Evolutionary conservation across 345 rosid genomes (phyloP), one percentile per base, ranked within the genome.

Genomic region (Populus simonii): DNA sequence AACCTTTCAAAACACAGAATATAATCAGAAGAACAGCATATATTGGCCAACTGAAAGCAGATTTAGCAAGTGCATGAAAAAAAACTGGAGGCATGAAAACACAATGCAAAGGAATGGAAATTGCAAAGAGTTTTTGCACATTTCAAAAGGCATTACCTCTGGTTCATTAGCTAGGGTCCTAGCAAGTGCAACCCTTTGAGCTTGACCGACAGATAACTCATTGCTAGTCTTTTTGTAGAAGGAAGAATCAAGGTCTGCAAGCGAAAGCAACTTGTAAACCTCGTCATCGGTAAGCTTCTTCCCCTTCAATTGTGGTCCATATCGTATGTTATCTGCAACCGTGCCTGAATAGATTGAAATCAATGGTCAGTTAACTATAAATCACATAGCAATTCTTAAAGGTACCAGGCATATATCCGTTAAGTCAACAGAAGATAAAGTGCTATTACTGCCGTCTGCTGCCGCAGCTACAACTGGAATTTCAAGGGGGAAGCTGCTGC

Each of bases 111-210:
- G 18, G 57, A 36, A 12, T 59, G 33, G 27, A 62, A 27, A 73
- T 20, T 29, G 51, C 70, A 20, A 57, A 55, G 4, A 31, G 7
- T 66, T 27, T 20, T 4, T 23, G 35, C 16, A 3, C 2, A 22
- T 18, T 45, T 59, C 51, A 68, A 66, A 3, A 25, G 70, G 45
- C 22, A 33, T 76, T 72, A 90, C 94, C 87, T 92, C 96, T 1
- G 98, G 99, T 23, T 90, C 92, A 38, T 93, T 93, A 8, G 98
- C 99, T 43, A 95, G 80, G 6, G 98, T 95, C 81, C 98, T 85
- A 1, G 99, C 98, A 55, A 95, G 93, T 0, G 99, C 98, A 59
- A 93, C 99, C 76, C 99, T 84, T 73, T 92, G 99, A n/a, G 93
- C 92, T 87, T 95, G 96, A 53, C 98, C 98, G 0, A 92, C 97